Percentiles rank a stretch among this genome's conserved stretches.
phyloP scores from a whole-genome alignment of 768 basidiomycete genomes.

The Trametes cubensis region DNA sequence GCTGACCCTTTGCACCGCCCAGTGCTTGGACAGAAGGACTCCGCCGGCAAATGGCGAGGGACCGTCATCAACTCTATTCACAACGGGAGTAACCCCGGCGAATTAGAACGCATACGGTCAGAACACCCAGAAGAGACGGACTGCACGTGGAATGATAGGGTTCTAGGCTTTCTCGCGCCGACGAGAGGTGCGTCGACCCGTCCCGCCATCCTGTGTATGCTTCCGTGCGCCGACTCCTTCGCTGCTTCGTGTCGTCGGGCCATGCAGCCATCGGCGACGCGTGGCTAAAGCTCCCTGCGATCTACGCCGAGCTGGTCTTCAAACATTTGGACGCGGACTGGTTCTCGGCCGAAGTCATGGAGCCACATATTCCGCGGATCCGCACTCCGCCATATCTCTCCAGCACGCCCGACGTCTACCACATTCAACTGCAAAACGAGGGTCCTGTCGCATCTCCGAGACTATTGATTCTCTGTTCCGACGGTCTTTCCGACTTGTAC shows the following conservation, averaged over 20 bases:
- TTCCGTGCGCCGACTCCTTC: constrained; percentile 4
- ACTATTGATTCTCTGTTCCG: constrained; percentile 47
- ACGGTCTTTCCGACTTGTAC: constrained; percentile 49
- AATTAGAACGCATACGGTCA: constrained; percentile 61
- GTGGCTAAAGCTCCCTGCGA: constrained; percentile 41
- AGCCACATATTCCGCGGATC: constrained; percentile 39
- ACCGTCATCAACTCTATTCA: constrained; percentile 66
- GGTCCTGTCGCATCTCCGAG: constrained; percentile 26
- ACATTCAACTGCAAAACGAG: constrained; percentile 26
- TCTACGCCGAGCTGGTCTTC: constrained; percentile 39
- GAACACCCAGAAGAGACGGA: constrained; percentile 75
- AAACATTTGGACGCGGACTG: constrained; percentile 40
- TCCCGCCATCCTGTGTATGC: neutral
- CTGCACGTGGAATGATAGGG: constrained; percentile 64
- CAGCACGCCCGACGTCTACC: constrained; percentile 43
- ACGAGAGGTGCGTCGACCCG: constrained; percentile 61
- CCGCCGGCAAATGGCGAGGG: constrained; percentile 56
- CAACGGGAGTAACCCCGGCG: constrained; percentile 68
- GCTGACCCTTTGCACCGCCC: constrained; percentile 15
- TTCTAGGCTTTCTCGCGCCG: constrained; percentile 78
- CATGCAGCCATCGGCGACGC: constrained; percentile 39
- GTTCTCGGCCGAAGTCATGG: constrained; percentile 35
- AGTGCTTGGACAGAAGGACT: constrained; percentile 50
- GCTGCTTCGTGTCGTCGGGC: constrained; percentile 7
- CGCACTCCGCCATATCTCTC: constrained; percentile 52